Evolutionary conservation across 2,329 filamentous ascomycete genomes (phyloP).

Genomic region (Pestalotiopsis sp.): DNA sequence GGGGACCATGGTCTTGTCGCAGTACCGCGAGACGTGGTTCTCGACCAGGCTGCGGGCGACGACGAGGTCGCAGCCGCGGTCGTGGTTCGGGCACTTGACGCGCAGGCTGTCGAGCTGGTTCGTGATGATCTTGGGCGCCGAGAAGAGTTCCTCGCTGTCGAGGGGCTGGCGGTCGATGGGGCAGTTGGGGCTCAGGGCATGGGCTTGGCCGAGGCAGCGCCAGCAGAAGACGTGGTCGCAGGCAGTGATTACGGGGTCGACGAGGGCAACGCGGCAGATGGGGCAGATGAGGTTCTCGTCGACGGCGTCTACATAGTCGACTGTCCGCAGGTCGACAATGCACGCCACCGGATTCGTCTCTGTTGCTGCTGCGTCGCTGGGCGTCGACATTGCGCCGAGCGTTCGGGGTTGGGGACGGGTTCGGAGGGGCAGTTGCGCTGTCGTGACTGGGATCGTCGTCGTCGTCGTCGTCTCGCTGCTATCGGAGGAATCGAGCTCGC

Average conservation of each 20-base stretch:
- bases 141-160: conserved; percentile 32
- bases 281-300: conserved; percentile 55
- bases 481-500: conserved; percentile 20
- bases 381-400: too few relatives aligned
- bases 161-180: conserved; percentile 58
- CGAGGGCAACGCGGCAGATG: conserved; percentile 62
- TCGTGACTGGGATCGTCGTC: neutral
- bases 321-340: conserved; percentile 44
- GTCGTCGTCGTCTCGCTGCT: neutral
- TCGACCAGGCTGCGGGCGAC: conserved; percentile 57
- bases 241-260: conserved; percentile 61
- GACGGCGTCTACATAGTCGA: conserved; percentile 43
- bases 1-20: conserved; percentile 56
- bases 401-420: conserved; percentile 10
- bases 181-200: conserved; percentile 48
- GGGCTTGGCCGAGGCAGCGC: conserved; percentile 52
- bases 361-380: too few relatives aligned
- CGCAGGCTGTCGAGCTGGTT: conserved; percentile 64
- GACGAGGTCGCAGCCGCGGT: conserved; percentile 51
- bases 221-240: conserved; percentile 70
- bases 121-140: conserved; percentile 50
- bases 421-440: conserved; percentile 25
- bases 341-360: neutral
- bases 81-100: conserved; percentile 60
- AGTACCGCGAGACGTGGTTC: conserved; percentile 59